Base-by-base conservation (phyloP, 805 yeast genomes). In the Candida coleopterorum region DNA sequence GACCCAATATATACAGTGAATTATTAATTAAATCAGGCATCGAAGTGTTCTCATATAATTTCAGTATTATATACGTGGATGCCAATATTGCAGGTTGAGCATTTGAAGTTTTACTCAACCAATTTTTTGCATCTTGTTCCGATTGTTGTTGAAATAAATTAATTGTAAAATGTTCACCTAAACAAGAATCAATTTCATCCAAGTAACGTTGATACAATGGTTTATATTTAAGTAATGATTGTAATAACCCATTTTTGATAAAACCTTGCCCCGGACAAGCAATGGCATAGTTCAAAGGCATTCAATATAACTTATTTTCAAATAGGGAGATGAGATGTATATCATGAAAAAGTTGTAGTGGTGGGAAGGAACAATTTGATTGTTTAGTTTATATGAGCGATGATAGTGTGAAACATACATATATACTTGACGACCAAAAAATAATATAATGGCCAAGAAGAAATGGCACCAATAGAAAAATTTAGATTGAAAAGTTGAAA, bases 11-110 rank as follows among this genome's bases (percentile, higher is more conserved):
- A 40, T 44, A 60, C 14, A 22, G 12, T 9, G 55, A 41, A 5
- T 44, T 39, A 1, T 41, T 34, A 2, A 46, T 34, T 16, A 58
- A 40, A 36, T 52, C 47, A 3, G 52, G 32, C 3, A 49, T 58
- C 12, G 47, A 40, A 6, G 39, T 34, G 15, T 45, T 35, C 6
- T 49, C 46, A 14, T 58, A 5, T 9, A 56, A 32, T 16, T 53
- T 45, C 40, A 45, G 47, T 8, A 60, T 50, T 4, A 64, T 50
- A 34, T 49, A 56, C 17, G 74, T 61, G 4, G 74, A 53, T 2
- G 70, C 58, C 21, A 75, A 52, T 9, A 75, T 67, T 17, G 78
- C 70, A 3, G 80, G 80, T 57, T 75, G 81, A 16, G 79, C 78
- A 46, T 69, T 59, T 28, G 66, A 55, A 0, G 78, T 73, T 18